Percentiles rank a stretch among this genome's conserved stretches.
Conservation (phyloP, 2,329 filamentous ascomycete species). For the Xylaria sp. region DNA sequence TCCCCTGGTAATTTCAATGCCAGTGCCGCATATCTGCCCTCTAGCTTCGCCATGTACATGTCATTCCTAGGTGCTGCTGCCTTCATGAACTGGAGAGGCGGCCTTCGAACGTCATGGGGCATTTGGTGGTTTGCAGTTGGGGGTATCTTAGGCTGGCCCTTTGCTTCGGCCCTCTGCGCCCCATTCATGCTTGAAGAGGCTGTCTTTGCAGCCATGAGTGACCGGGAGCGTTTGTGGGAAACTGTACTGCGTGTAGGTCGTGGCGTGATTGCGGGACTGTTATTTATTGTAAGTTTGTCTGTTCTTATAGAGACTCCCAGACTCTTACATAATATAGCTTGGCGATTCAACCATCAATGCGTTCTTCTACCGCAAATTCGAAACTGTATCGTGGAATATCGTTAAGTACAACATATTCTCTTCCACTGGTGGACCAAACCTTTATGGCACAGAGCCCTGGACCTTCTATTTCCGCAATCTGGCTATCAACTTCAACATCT, state of each 20-base stretch:
- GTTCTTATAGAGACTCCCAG: neutral
- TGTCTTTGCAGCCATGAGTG: conserved; percentile 65
- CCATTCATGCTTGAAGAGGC: conserved; percentile 86
- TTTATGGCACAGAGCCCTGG: conserved; percentile 97
- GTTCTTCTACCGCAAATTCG: conserved; percentile 84
- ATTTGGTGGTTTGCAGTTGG: conserved; percentile 93
- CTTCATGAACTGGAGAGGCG: conserved; percentile 90
- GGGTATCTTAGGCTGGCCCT: conserved; percentile 92
- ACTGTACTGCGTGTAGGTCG: conserved; percentile 71
- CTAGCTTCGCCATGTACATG: conserved; percentile 96
- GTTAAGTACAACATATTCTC: conserved; percentile 96
- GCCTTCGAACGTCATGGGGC: conserved; percentile 81
- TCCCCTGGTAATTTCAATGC: conserved; percentile 96
- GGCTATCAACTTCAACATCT: conserved; percentile 92
- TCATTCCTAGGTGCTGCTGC: conserved; percentile 85
- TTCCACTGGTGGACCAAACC: conserved; percentile 81
- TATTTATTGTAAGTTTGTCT: conserved; percentile 72
- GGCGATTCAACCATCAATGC: conserved; percentile 78
- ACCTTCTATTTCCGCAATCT: conserved; percentile 95
- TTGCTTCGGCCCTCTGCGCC: conserved; percentile 81
- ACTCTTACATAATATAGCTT: conserved; percentile 58
- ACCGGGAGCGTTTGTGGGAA: conserved; percentile 69
- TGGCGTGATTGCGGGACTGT: conserved; percentile 72
- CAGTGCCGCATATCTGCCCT: conserved; percentile 86
- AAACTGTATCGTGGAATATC: conserved; percentile 89